Base-by-base conservation (phyloP, 805 yeast species). In the Vanderwaltozyma yarrowii region DNA sequence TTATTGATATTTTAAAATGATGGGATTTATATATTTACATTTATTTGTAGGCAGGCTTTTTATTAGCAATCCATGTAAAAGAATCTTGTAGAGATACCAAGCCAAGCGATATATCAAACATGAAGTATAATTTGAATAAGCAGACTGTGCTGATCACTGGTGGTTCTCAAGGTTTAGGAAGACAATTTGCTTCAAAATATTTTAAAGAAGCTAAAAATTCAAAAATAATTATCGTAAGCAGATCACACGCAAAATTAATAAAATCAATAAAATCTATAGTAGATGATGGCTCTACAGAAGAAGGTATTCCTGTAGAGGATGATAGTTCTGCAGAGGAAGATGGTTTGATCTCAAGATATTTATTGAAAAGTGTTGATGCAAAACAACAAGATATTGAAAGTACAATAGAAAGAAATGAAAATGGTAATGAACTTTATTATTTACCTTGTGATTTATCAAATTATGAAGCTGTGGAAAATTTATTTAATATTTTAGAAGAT, bases 121-220 rank as follows among this genome's bases (percentile, higher is more conserved):
- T 53, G 52, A 37, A 41, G 31, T 55, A 40, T 39, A 35, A 32
- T 3, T 64, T 73, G 10, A 64, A 69, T 36, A 71, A 71, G 20
- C 73, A 71, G 52, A 55, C 73, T 1, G 87, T 80, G 3, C 69
- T 89, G 14, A 70, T 89, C n/a, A 74, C 95, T 0, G 98, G 98
- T 3, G 97, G 86, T 0, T 86, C 96, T 0, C 98, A 89, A 53
- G 98, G 98, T 0, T 65, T 89, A 1, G 98, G 98, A 0, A 77
- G 77, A 3, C 83, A 80, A 28, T 59, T 89, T 40, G 95, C 94
- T 0, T 63, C 65, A 30, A 67, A 71, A 39, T 63, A 79, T 33
- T 74, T 69, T 39, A 30, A 39, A 7, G 52, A 46, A 20, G 43
- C 66, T 2, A 48, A 54, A 15, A 78, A 80, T 3, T 81, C 87